Base-by-base conservation (phyloP, 1,284 basidiomycete genomes). In the Ganoderma leucocontextum region DNA sequence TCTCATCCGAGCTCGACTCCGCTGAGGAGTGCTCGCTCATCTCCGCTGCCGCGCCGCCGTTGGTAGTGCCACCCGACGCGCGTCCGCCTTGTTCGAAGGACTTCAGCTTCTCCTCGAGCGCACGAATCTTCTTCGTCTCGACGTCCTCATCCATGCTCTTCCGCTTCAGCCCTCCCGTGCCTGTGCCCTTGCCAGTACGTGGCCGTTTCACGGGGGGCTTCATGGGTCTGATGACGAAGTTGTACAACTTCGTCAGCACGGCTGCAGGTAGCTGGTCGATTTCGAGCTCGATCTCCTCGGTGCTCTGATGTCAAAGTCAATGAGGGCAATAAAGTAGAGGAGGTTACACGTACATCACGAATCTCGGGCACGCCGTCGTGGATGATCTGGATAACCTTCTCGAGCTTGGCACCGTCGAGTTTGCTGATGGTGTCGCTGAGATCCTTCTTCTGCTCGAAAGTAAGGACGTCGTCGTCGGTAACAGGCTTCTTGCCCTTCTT, bases 271-370 rank as follows among this genome's bases (percentile, higher is more conserved):
- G 85, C 59, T 90, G 85, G 78, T 98, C 96, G 74, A 98, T 98
- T 81, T 98, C 97, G 58, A 98, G 89, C 81, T 98, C 96, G 76
- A 98, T 98, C 83, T 98, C 96, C 80, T 98, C 95, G 64, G 92
- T 94, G 79, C 94, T 95, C 93, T 96, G 82, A 63, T 47, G 62
- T 22, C 9, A 12, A 36, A 4, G 44, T 49, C 2, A 52, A 13
- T 36, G 64, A 67, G 63, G 39, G 29, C 15, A 3, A 10, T 6
- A 13, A 36, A 9, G 67, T 22, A 59, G 66, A 4, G 57, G 62
- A 44, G 55, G 47, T 15, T 2, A 25, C 13, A 89, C 95, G 83
- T 78, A 97, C 95, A 76, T 95, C 92, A 76, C 94, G 89, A 70
- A 98, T 93, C 78, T 95, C 92, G 39, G 95, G 90, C 61, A 95